Percentiles rank a stretch among this genome's conserved stretches.
Evolutionary conservation across 1,139 yeast genomes (phyloP).

Genomic region (Blastobotrys aristatus): DNA sequence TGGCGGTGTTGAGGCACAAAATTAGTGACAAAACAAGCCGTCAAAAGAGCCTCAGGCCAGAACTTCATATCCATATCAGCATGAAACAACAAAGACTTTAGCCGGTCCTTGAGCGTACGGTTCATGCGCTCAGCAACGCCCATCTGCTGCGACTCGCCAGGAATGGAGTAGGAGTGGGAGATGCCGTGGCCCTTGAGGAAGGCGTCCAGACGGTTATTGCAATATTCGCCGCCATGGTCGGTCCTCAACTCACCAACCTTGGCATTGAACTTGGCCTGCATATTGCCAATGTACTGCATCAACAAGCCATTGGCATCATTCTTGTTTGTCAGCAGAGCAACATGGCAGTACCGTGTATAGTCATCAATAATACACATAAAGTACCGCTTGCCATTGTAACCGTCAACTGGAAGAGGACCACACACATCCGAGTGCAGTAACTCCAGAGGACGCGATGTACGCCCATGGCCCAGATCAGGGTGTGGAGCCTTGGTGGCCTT

Average conservation of each 20-base stretch:
- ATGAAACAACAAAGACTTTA: background rate
- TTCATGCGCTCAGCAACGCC: constrained; percentile 9
- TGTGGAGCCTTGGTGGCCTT: no score
- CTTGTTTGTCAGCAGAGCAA: background rate
- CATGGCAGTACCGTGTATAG: background rate
- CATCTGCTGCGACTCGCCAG: constrained; percentile 6
- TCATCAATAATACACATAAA: no score
- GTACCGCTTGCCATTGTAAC: background rate
- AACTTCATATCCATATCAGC: background rate
- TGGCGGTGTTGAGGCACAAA: background rate
- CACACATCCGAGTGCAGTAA: background rate
- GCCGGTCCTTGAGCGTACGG: background rate
- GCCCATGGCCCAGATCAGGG: background rate
- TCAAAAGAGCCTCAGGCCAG: no score
- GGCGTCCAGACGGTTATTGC: background rate
- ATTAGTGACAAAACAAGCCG: background rate
- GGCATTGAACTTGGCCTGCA: background rate
- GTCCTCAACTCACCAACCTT: background rate
- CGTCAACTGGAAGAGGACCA: background rate
- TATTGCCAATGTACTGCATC: background rate
- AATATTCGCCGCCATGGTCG: background rate
- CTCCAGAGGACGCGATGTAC: no score
- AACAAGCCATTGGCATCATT: background rate
- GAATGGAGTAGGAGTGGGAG: background rate
- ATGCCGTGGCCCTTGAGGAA: background rate